Base-by-base conservation (phyloP, 228 moss, liverwort and hornwort genomes). In the Sphagnum magellanicum region DNA sequence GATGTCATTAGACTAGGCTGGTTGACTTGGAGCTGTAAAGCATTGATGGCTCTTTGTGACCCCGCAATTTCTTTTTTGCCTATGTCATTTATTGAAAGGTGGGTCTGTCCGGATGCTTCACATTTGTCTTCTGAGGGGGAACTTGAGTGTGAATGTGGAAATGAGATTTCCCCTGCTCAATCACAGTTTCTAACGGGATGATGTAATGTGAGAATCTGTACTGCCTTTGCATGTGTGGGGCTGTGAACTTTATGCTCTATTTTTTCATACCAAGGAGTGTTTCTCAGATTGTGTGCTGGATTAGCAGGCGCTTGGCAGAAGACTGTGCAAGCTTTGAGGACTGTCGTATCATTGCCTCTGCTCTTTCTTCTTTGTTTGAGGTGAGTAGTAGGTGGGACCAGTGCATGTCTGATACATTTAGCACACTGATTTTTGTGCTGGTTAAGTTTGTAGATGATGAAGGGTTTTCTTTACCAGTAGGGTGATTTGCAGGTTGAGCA, bases 241-340 rank as follows among this genome's bases (percentile, higher is more conserved):
- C 32, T 32, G 32, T 3, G 32, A 32, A 32, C 32, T 32, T 32
- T 32, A 32, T 32, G 32, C 32, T 32, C 32, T 32, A 32, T 32
- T 32, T 32, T 32, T 32, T 32, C 1, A 2, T 3, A 32, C 32
- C 32, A 32, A 32, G 32, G 32, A 32, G 2, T 32, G 32, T 32
- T 32, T 32, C 32, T 32, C 32, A 32, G 32, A 32, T 32, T 55
- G 55, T 55, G 55, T 55, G 8, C 9, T 55, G 8, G 55, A 8
- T 8, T 55, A 12, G 64, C 90, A 98, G 97, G 84, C 86, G 75
- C 48, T 73, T 84, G 13, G 71, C 76, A 58, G 87, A 89, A 66
- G 92, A 98, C 84, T 98, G 87, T 71, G 92, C 92, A 57, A 82
- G 71, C 65, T 90, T 83, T 72, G 77, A 60, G 68, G 94, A 94